Percentiles rank a stretch among this genome's conserved stretches.
phyloP scores from a whole-genome alignment of 1,284 basidiomycete genomes.

The Sanghuangporus sanghuang region DNA sequence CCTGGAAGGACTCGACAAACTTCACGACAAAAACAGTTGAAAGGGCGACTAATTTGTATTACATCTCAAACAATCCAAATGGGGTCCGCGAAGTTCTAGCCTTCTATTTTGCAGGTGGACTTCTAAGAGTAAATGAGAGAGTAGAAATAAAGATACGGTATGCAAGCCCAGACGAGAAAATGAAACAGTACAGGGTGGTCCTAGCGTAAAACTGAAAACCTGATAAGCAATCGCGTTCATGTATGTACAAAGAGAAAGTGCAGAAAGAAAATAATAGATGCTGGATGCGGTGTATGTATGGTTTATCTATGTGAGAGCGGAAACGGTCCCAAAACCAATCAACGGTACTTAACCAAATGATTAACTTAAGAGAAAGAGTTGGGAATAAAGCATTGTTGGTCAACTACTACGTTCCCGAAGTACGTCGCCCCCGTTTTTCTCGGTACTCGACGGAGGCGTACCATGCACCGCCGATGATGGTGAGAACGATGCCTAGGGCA shows the following conservation, averaged over 20 bases:
- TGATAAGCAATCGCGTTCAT: neutral
- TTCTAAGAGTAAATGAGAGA: neutral
- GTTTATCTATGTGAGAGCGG: neutral
- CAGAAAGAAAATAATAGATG: neutral
- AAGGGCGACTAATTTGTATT: neutral
- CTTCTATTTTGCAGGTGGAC: neutral
- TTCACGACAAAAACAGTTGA: neutral
- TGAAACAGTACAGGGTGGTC: neutral
- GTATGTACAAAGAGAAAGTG: neutral
- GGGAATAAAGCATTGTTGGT: neutral
- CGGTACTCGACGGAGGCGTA: slow-evolving; percentile 72
- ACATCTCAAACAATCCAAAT: too few species aligned
- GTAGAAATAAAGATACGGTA: neutral
- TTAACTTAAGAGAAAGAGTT: neutral
- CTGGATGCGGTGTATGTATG: neutral
- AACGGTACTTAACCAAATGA: neutral
- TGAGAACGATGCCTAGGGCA: slow-evolving; percentile 74
- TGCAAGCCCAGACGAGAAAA: neutral
- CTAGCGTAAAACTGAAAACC: neutral
- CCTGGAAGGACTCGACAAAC: too few species aligned
- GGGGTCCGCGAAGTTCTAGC: too few species aligned
- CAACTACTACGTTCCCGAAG: neutral
- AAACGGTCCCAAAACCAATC: neutral
- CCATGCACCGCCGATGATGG: slow-evolving; percentile 79
- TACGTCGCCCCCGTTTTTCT: slow-evolving; percentile 39